Evolutionary conservation across 2,329 filamentous ascomycete species (phyloP).

Genomic region (Aplosporella prunicola): DNA sequence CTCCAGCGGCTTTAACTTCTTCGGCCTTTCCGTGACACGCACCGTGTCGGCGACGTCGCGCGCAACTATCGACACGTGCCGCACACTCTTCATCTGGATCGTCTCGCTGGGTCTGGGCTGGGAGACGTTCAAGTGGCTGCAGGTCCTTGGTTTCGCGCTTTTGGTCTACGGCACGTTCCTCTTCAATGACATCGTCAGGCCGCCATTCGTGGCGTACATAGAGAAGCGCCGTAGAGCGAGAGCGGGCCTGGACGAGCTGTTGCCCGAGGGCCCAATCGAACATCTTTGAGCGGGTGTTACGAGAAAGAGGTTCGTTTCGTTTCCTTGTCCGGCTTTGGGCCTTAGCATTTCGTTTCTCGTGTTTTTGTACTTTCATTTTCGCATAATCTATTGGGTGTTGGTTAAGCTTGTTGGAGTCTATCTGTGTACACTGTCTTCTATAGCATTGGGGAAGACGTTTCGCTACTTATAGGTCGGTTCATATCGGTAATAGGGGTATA

Average conservation of each 20-base stretch:
- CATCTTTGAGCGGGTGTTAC: conserved; percentile 37
- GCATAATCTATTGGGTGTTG: too few species aligned
- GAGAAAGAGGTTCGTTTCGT: too few species aligned
- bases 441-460: too few species aligned
- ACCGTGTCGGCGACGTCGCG: conserved; percentile 84
- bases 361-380: too few species aligned
- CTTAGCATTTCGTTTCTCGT: too few species aligned
- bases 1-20: conserved; percentile 90
- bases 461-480: too few species aligned
- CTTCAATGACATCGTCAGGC: conserved; percentile 87
- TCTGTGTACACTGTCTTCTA: too few species aligned
- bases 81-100: conserved; percentile 96
- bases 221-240: conserved; percentile 32
- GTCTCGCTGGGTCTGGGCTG: conserved; percentile 86
- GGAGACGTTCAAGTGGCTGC: conserved; percentile 97
- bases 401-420: too few species aligned
- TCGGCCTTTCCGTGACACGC: conserved; percentile 86
- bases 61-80: conserved; percentile 94
- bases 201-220: conserved; percentile 62
- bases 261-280: conserved; percentile 79
- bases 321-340: too few species aligned
- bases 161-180: conserved; percentile 95
- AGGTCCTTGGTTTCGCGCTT: conserved; percentile 77
- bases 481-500: too few species aligned
- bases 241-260: conserved; percentile 39